Base-by-base conservation (phyloP, 345 rosid genomes). In the Syzygium jambos region DNA sequence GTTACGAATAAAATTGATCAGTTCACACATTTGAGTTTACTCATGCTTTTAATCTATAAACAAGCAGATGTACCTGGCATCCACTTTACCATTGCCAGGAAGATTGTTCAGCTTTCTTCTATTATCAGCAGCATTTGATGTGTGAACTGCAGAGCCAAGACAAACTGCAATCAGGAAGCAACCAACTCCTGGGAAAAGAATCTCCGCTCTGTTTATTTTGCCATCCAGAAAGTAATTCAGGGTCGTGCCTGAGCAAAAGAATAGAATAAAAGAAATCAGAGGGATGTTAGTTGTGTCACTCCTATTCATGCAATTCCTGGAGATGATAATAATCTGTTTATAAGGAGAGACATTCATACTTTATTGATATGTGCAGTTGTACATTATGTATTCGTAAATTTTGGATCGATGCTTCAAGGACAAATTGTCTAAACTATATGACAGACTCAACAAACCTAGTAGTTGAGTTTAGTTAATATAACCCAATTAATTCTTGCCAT, bases 191-290 rank as follows among this genome's bases (percentile, higher is more conserved):
- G 96, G 95, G 86, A 96, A 96, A 57, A 97, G 96, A 61, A 96
- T 90, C 91, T 94, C 94, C 1, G 98, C 99, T 88, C 88, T 92
- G 87, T 96, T 96, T 29, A 96, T 95, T 90, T 88, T 96, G 90
- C 91, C 93, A 89, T 95, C 99, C 87, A 97, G 92, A 92, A 96
- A 96, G 93, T 96, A 96, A 90, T 97, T 97, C 89, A 97, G 78
- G 34, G 97, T 96, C 16, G 98, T 94, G 16, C 98, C 98, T 96
- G 94, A 87, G 4, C 80, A 87, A 87, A 78, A 57, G 49, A 61
- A 59, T 53, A 52, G 21, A 53, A 51, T n/a, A 56, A 25, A 65
- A 52, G 43, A 54, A 41, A 63, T 73, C 19, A 27, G 57, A 56
- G 78, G 54, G 9, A 10, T 23, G 49, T 52, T 27, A 29, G 78